Base-by-base conservation (phyloP, 306 rosid genomes). In the Quercus robur region DNA sequence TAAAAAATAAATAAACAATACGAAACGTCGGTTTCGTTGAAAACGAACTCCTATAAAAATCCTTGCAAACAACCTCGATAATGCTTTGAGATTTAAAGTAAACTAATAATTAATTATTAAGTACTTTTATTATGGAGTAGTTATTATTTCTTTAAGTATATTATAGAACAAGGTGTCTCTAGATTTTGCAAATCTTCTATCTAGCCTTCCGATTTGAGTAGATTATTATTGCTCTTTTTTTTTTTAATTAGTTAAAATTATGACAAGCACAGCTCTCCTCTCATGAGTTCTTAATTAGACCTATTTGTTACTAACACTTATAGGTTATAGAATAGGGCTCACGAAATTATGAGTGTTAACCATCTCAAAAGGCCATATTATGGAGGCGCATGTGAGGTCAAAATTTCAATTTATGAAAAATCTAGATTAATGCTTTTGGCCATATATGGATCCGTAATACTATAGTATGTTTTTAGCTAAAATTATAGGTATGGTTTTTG, bases 1-100 rank as follows among this genome's bases (percentile, higher is more conserved):
- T 1, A 35, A 5, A 35, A 35, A 35, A 1, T 25, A 20, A 46
- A 72, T 66, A 26, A 73, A 41, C 61, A 28, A 61, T 18, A 12
- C 56, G 31, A 54, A 81, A 71, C 72, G 81, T 79, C 78, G 83
- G 78, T 79, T 75, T 83, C 75, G 18, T 79, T 70, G 83, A 79
- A 79, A 83, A 70, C 81, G 81, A 79, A 78, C 73, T 75, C 81
- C 86, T 70, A 79, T 83, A 61, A 79, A 78, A 79, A 83, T 79
- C 81, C 83, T 64, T 59, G 70, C 77, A 68, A 75, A 79, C 77
- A 79, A 70, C 80, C 75, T 75, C 83, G 78, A 78, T 74, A 75
- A 61, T 83, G 77, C 58, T 57, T 31, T 6, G 41, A 35, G 55
- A 75, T 63, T 59, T 74, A 58, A 56, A 6, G 41, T 14, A 28